Conservation (phyloP, 1,284 basidiomycete genomes). For the Lentinus polychrous region DNA sequence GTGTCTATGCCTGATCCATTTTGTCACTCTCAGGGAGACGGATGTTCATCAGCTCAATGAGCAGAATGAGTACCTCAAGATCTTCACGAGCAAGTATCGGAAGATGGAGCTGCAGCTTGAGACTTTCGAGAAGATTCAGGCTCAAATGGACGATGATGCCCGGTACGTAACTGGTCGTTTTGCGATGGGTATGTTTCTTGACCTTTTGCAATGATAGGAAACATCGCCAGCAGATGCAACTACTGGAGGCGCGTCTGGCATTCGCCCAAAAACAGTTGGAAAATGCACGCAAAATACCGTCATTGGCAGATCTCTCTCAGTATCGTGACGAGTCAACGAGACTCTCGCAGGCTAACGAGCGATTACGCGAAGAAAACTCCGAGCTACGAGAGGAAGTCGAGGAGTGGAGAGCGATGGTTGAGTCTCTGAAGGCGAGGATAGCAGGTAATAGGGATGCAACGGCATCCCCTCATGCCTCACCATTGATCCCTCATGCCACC, state of each 20-base stretch:
- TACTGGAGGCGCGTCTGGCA: slow-evolving; percentile 47
- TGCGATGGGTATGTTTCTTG: background rate
- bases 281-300: slow-evolving; percentile 27
- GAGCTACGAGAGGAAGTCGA: slow-evolving; percentile 59
- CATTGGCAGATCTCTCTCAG: slow-evolving; percentile 34
- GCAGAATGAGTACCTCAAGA: slow-evolving; percentile 49
- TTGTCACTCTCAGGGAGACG: slow-evolving; percentile 44
- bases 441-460: slow-evolving; percentile 36
- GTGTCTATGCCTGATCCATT: slow-evolving; percentile 3
- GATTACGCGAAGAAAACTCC: slow-evolving; percentile 49
- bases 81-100: slow-evolving; percentile 47
- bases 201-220: slow-evolving; percentile 27
- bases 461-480: slow-evolving; percentile 23
- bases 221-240: slow-evolving; percentile 49
- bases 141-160: slow-evolving; percentile 44
- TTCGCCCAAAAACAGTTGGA: slow-evolving; percentile 29
- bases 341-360: slow-evolving; percentile 39
- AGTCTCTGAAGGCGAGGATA: slow-evolving; percentile 50
- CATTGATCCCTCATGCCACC: slow-evolving; percentile 12
- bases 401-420: slow-evolving; percentile 67
- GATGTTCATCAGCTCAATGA: slow-evolving; percentile 67
- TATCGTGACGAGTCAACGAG: slow-evolving; percentile 36
- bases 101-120: slow-evolving; percentile 59
- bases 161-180: slow-evolving; percentile 35
- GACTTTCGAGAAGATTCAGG: slow-evolving; percentile 44